Evolutionary conservation across 2,329 filamentous ascomycete genomes (phyloP).

Genomic region (Fusarium staphyleae): DNA sequence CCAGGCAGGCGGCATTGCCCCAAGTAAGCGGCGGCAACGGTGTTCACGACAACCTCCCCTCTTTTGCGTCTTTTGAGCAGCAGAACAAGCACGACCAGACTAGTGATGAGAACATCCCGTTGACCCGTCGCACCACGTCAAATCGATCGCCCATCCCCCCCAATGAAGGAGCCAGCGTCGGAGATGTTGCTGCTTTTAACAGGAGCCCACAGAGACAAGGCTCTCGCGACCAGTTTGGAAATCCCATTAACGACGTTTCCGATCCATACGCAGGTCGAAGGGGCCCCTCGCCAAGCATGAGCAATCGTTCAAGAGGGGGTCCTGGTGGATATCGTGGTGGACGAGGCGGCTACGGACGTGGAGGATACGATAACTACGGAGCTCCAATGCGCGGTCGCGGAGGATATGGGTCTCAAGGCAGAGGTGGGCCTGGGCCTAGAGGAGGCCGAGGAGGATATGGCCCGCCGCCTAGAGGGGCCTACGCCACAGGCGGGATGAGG

Average conservation of each 20-base stretch:
- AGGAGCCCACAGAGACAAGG: constrained; percentile 49
- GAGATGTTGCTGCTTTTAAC: constrained; percentile 44
- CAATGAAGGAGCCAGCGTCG: constrained; percentile 49
- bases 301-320: constrained; percentile 61
- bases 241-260: constrained; percentile 54
- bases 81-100: constrained; percentile 66
- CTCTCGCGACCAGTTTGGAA: constrained; percentile 71
- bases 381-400: constrained; percentile 51
- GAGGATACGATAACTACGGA: constrained; percentile 57
- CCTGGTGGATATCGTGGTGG: constrained; percentile 55
- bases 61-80: constrained; percentile 72
- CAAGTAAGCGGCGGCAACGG: constrained; percentile 63
- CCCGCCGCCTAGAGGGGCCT: constrained; percentile 44
- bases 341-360: constrained; percentile 59
- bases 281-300: constrained; percentile 56
- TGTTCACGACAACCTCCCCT: constrained; percentile 55
- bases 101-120: constrained; percentile 74
- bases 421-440: constrained; percentile 54
- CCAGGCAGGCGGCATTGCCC: constrained; percentile 65
- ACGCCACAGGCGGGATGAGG: constrained; percentile 41
- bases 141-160: constrained; percentile 60
- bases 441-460: constrained; percentile 47
- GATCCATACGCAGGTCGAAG: constrained; percentile 57
- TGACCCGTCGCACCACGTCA: constrained; percentile 70
- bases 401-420: constrained; percentile 53